Base-by-base conservation (phyloP, 495 filamentous ascomycete species). In the Penicillium desertorum region DNA sequence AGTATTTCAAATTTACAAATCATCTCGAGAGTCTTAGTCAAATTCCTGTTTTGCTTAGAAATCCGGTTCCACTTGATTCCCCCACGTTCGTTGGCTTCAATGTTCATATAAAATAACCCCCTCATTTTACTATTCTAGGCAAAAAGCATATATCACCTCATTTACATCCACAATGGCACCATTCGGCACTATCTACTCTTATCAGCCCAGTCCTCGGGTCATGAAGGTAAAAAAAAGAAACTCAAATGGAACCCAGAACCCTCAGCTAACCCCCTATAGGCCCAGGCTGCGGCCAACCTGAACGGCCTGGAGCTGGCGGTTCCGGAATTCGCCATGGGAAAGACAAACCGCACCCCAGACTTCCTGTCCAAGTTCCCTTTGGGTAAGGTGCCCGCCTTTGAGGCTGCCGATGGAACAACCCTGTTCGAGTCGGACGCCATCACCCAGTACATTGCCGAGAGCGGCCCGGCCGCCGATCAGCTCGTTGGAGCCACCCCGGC, bases 361-460 rank as follows among this genome's bases (percentile, higher is more conserved):
- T 85, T 78, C 73, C 68, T 82, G 23, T 59, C 80, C 73, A 87
- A 86, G 63, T 87, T 86, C 72, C 83, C 83, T 16, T 53, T 80
- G 22, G 84, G 83, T 67, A 86, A 85, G 56, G 79, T 84, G 19
- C 84, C 84, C 39, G 77, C 76, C 45, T 81, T 86, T 65, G 78
- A 81, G 59, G 72, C 66, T 47, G 69, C 80, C 50, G 80, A 84
- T 59, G 83, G 82, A 45, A 66, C 66, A 59, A 56, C 20, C 56
- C 58, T 86, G 41, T 62, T 76, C 62, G 83, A 85, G 58, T 76
- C 77, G 49, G 73, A 76, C 34, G 84, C 84, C 57, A 87, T 87
- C 65, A 70, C 76, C 10, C 66, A 70, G 27, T 86, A 80, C 68
- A 49, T 84, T 50, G 80, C 82, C 27, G 76, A 78, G 53, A 74